Evolutionary conservation across 345 rosid species (phyloP).

Genomic region (Isatis tinctoria): DNA sequence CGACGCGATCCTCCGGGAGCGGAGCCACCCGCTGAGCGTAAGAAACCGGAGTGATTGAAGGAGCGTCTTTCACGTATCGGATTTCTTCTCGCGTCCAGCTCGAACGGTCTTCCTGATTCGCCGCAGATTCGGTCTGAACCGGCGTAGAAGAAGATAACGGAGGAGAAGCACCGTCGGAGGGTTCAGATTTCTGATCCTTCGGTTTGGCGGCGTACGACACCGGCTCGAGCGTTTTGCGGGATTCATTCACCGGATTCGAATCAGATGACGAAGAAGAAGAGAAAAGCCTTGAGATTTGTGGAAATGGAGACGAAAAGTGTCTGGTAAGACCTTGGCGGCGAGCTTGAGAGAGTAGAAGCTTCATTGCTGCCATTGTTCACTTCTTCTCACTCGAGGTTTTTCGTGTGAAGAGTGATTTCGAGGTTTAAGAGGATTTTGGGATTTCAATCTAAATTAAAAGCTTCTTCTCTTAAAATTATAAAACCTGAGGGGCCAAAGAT

Average conservation of each 20-base stretch:
- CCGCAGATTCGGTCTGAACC: slow-evolving; percentile 5
- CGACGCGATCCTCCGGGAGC: slow-evolving; percentile 66
- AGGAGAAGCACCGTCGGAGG: slow-evolving; percentile 3
- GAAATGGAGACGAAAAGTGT: slow-evolving; percentile 32
- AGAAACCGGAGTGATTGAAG: slow-evolving; percentile 60
- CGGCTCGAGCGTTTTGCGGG: slow-evolving; percentile 37
- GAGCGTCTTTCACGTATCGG: slow-evolving; percentile 62
- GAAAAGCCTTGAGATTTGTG: slow-evolving; percentile 33
- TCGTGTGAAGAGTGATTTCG: slow-evolving; percentile 8
- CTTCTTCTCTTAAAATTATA: neutral
- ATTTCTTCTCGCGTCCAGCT: slow-evolving; percentile 69
- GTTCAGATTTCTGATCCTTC: slow-evolving; percentile 30
- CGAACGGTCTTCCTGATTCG: slow-evolving; percentile 21
- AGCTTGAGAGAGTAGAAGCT: slow-evolving; percentile 51
- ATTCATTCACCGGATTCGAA: slow-evolving; percentile 14
- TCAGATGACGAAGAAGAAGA: slow-evolving; percentile 34
- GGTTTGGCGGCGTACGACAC: slow-evolving; percentile 66
- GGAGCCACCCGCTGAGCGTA: slow-evolving; percentile 76
- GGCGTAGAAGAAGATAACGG: slow-evolving; percentile 12
- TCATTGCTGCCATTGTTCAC: slow-evolving; percentile 44
- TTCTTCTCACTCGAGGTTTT: slow-evolving; percentile 16
- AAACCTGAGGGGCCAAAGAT: slow-evolving; percentile 3
- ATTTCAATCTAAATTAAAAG: neutral
- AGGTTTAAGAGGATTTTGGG: slow-evolving; percentile 6
- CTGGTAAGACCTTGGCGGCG: slow-evolving; percentile 43